Percentiles rank a stretch among this genome's conserved stretches.
These are phyloP conservation scores for Aspergillus novofumigatus DNA, from an alignment of 2,329 filamentous ascomycete species.

Conservation along the genomic window DNA sequence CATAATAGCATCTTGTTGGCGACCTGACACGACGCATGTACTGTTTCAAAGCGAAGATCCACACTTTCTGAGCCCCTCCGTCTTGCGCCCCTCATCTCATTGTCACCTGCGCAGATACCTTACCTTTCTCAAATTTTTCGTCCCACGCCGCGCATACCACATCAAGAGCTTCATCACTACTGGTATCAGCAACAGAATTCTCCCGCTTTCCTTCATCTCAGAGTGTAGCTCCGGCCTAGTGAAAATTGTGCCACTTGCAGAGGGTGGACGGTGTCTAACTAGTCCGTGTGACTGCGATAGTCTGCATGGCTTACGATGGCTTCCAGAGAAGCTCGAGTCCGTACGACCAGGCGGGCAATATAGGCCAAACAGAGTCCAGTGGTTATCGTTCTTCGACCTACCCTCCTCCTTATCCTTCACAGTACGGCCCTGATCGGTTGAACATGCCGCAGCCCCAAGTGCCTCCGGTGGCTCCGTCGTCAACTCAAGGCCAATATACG, in stretches of 20 bases:
- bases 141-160: not conserved
- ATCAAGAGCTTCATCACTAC: not conserved
- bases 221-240: not conserved
- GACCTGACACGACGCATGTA: not conserved
- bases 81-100: not conserved
- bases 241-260: not conserved
- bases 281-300: not conserved
- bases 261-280: not conserved
- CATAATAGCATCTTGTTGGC: not conserved
- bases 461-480: slow-evolving; percentile 16
- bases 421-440: slow-evolving; percentile 26
- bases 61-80: not conserved
- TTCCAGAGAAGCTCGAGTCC: slow-evolving; percentile 31
- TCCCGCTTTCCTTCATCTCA: not conserved
- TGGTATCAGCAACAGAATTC: not conserved
- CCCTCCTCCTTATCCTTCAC: slow-evolving; percentile 30
- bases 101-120: not conserved
- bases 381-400: slow-evolving; percentile 24
- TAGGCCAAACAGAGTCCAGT: slow-evolving; percentile 17
- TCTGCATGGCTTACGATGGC: slow-evolving; percentile 42
- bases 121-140: not conserved
- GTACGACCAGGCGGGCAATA: slow-evolving; percentile 25
- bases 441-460: slow-evolving; percentile 36
- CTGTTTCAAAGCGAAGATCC: not conserved
- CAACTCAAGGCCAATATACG: slow-evolving; percentile 16